These are phyloP conservation scores for Lonicera japonica DNA, from an alignment of 129 eudicot genomes.

Conservation along the genomic window DNA sequence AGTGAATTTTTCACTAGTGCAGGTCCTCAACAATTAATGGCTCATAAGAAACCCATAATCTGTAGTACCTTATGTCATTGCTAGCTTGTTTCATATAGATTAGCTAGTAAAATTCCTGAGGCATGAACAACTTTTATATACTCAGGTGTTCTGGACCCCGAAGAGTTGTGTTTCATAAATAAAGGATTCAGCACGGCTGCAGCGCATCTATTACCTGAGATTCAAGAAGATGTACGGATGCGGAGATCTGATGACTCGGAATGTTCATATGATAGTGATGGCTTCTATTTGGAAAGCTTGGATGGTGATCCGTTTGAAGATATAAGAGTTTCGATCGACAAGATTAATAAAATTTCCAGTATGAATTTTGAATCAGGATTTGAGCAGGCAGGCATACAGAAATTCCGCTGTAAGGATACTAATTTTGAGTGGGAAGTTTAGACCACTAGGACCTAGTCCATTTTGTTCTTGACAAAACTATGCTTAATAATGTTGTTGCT, in stretches of 20 bases:
- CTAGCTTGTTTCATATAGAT: background rate
- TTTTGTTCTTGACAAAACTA: constrained; percentile 2
- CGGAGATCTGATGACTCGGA: constrained; percentile 19
- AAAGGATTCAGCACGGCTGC: constrained; percentile 38
- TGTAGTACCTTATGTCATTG: background rate
- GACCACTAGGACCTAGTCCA: constrained; percentile 8
- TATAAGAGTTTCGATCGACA: constrained; percentile 16
- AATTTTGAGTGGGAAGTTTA: background rate
- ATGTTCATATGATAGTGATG: constrained; percentile 10
- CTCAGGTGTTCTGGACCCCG: constrained; percentile 63
- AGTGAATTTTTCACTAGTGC: constrained; percentile 62
- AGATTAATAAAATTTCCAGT: constrained; percentile 12
- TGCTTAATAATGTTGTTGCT: constrained; percentile 5
- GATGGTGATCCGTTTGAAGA: constrained; percentile 23
- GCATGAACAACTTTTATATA: constrained; percentile 1
- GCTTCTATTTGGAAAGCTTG: constrained; percentile 13
- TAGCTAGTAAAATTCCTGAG: background rate
- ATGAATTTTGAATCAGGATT: constrained; percentile 13
- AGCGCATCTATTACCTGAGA: constrained; percentile 11
- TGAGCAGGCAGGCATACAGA: constrained; percentile 11
- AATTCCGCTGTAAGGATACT: constrained; percentile 17
- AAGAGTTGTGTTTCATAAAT: constrained; percentile 51
- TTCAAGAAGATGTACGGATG: constrained; percentile 21
- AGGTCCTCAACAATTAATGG: too few relatives aligned
- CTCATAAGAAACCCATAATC: background rate